Evolutionary conservation across 352 stramenopile genomes (phyloP).

Genomic region (Saprolegnia diclina): DNA sequence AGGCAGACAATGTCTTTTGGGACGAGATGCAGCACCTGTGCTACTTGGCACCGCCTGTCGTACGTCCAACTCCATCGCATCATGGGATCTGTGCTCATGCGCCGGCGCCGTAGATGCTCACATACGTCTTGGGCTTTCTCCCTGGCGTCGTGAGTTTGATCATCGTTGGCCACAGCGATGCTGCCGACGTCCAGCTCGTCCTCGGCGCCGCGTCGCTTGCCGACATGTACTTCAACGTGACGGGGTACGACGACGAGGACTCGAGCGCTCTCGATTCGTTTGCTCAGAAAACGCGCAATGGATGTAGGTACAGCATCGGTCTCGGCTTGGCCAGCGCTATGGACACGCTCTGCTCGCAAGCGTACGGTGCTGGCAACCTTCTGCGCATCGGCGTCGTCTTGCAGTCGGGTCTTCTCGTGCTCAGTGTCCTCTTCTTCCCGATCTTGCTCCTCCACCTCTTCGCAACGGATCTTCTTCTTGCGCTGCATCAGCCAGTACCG

Average conservation of each 20-base stretch:
- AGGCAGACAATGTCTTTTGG: background rate
- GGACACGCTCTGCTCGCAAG: conserved; percentile 83
- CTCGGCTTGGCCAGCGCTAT: conserved; percentile 81
- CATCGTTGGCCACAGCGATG: conserved; percentile 54
- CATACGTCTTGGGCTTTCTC: conserved; percentile 37
- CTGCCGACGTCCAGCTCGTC: conserved; percentile 43
- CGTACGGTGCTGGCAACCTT: conserved; percentile 73
- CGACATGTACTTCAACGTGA: conserved; percentile 34
- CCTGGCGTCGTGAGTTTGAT: conserved; percentile 53
- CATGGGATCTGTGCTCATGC: background rate
- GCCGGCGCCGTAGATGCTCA: conserved; percentile 1
- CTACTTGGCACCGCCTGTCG: background rate
- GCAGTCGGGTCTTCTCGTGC: conserved; percentile 73
- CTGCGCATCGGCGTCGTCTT: conserved; percentile 81
- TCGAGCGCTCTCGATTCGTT: conserved; percentile 1
- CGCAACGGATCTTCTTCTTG: conserved; percentile 38
- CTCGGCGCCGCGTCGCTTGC: conserved; percentile 52
- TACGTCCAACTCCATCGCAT: background rate
- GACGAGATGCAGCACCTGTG: background rate
- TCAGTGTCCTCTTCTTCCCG: conserved; percentile 34
- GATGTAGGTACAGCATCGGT: conserved; percentile 35
- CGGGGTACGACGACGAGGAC: background rate
- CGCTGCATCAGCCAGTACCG: conserved; percentile 33
- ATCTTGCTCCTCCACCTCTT: conserved; percentile 58
- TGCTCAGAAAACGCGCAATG: background rate